A percentile compares a stretch with the other conserved stretches of the same genome.
Evolutionary conservation across 306 rosid species (phyloP).

Genomic region (Prosopis cineraria): DNA sequence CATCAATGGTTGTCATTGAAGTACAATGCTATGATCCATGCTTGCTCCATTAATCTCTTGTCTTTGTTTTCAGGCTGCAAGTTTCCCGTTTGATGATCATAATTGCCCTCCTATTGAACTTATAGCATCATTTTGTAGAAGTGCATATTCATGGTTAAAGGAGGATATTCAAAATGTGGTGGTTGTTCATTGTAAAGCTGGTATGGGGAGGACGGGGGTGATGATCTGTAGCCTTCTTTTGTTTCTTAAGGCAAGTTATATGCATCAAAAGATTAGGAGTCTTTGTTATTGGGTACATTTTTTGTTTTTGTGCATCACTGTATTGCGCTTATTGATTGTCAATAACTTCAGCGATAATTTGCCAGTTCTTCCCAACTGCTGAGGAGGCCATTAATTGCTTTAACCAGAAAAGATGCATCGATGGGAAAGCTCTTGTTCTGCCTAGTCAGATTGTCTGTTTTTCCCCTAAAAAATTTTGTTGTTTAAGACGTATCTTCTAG

Average conservation of each 20-base stretch:
- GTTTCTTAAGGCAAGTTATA: conserved; percentile 70
- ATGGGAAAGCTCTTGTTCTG: conserved; percentile 88
- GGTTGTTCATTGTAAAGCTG: conserved; percentile 98
- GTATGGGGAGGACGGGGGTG: conserved; percentile 95
- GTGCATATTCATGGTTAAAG: conserved; percentile 92
- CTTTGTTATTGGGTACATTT: conserved; percentile 17
- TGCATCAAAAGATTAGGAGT: conserved; percentile 25
- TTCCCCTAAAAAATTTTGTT: too few species aligned
- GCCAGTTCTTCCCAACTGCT: conserved; percentile 83
- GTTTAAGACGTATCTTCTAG: conserved; percentile 24
- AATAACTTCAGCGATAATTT: conserved; percentile 33
- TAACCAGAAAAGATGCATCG: conserved; percentile 90
- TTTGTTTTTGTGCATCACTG: not conserved
- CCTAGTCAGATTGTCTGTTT: conserved; percentile 96
- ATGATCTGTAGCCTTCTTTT: conserved; percentile 95
- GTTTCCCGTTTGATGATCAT: conserved; percentile 93
- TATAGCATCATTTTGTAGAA: conserved; percentile 82
- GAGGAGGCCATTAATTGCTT: conserved; percentile 80
- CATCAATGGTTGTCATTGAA: conserved; percentile 16
- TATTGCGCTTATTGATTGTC: conserved; percentile 27
- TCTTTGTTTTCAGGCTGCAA: conserved; percentile 74
- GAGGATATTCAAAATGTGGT: conserved; percentile 93
- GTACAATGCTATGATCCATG: conserved; percentile 26
- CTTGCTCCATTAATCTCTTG: conserved; percentile 36
- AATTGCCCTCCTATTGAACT: conserved; percentile 92